Conservation (phyloP, 495 filamentous ascomycete species). For the Lasiosphaeria ovina region DNA sequence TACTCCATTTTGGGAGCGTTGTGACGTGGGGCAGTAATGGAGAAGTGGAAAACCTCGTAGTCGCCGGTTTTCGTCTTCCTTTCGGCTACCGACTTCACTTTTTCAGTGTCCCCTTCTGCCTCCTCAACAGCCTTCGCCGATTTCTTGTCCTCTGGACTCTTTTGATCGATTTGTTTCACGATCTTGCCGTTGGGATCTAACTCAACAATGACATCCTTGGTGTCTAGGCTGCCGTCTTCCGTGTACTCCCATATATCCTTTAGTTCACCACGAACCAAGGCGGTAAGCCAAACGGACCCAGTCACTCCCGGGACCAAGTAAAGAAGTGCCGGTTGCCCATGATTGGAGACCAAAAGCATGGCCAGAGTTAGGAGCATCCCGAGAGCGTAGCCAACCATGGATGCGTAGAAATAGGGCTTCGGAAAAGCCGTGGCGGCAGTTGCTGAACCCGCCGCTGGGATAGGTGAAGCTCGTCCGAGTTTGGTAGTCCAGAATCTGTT, state of each 20-base stretch:
- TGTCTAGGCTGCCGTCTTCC: slow-evolving; percentile 61
- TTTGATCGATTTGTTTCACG: slow-evolving; percentile 15
- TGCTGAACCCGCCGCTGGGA: slow-evolving; percentile 41
- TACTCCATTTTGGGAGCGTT: slow-evolving; percentile 13
- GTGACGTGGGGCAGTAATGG: slow-evolving; percentile 23
- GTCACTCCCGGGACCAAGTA: slow-evolving; percentile 91
- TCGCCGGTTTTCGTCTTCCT: background rate
- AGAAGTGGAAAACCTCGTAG: slow-evolving; percentile 30
- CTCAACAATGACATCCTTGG: slow-evolving; percentile 46
- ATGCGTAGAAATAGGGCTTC: slow-evolving; percentile 85
- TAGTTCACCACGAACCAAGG: slow-evolving; percentile 64
- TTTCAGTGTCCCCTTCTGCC: background rate
- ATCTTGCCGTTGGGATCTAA: slow-evolving; percentile 24
- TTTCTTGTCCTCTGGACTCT: slow-evolving; percentile 8
- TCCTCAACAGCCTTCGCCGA: background rate
- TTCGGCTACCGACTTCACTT: background rate
- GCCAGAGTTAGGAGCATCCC: slow-evolving; percentile 77
- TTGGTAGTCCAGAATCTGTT: slow-evolving; percentile 76
- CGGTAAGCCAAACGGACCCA: slow-evolving; percentile 76
- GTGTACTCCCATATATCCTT: slow-evolving; percentile 76
- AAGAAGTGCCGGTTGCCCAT: slow-evolving; percentile 86
- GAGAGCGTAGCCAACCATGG: slow-evolving; percentile 70
- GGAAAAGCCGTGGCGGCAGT: slow-evolving; percentile 59
- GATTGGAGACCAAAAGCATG: slow-evolving; percentile 73
- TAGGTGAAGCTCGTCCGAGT: slow-evolving; percentile 28